A percentile compares a stretch with the other conserved stretches of the same genome.
These are phyloP conservation scores for Trichosporon sp. DNA, from an alignment of 1,284 basidiomycete genomes.

Conservation along the genomic window DNA sequence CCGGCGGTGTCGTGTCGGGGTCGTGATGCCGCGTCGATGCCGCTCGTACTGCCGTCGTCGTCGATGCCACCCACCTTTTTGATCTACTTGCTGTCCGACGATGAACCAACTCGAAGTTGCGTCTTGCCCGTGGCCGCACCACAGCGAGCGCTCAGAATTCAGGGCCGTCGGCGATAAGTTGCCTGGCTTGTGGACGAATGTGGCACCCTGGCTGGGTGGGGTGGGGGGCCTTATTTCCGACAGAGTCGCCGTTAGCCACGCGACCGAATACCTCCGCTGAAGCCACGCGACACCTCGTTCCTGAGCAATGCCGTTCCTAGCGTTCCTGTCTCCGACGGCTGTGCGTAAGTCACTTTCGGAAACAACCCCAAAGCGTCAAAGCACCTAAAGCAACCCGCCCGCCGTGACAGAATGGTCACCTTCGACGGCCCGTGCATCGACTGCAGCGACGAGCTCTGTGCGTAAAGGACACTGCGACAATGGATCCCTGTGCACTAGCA, in stretches of 20 bases:
- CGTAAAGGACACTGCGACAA: background rate
- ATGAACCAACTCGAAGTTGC: background rate
- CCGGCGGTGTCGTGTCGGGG: background rate
- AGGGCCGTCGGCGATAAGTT: background rate
- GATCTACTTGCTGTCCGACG: slow-evolving; percentile 6
- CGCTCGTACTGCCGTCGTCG: slow-evolving; percentile 4
- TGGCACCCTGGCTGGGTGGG: background rate
- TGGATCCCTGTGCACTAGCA: background rate
- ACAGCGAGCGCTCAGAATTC: background rate
- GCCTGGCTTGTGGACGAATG: background rate
- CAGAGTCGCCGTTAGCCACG: background rate
- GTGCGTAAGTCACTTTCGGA: slow-evolving; percentile 4
- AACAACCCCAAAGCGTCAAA: background rate
- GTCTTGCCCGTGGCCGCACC: slow-evolving; percentile 3
- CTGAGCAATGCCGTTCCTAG: background rate
- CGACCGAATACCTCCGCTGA: background rate
- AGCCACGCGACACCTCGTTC: background rate
- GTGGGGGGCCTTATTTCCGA: background rate
- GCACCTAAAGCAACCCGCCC: background rate
- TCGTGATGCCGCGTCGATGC: background rate
- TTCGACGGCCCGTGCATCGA: background rate
- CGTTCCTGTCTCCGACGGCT: background rate
- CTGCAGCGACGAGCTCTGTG: background rate
- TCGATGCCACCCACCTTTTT: slow-evolving; percentile 3
- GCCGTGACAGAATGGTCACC: background rate